These are phyloP conservation scores for Artemisia tridentata DNA, from an alignment of 129 eudicot species.

Conservation along the genomic window DNA sequence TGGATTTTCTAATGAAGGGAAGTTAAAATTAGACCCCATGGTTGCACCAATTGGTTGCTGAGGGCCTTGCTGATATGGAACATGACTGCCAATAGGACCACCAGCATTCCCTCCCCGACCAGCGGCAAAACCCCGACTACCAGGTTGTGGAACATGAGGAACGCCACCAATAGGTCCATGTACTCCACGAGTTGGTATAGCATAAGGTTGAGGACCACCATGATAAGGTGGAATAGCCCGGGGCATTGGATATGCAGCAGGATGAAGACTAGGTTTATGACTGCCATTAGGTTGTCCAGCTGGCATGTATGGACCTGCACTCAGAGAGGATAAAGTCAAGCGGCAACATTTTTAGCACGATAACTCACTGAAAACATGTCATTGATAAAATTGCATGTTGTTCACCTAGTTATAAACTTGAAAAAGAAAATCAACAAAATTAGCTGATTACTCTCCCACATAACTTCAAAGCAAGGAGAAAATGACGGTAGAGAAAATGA, in stretches of 20 bases:
- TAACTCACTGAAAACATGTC: too few species aligned
- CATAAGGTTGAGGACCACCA: slow-evolving; percentile 88
- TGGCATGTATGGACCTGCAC: slow-evolving; percentile 66
- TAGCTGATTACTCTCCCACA: too few species aligned
- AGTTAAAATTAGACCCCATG: slow-evolving; percentile 66
- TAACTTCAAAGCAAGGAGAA: too few species aligned
- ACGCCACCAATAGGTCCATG: slow-evolving; percentile 94
- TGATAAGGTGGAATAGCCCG: slow-evolving; percentile 80
- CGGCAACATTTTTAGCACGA: too few species aligned
- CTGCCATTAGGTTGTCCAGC: slow-evolving; percentile 72
- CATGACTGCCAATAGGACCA: slow-evolving; percentile 30
- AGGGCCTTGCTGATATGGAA: slow-evolving; percentile 46
- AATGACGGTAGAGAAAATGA: not conserved
- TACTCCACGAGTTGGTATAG: slow-evolving; percentile 84
- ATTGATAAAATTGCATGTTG: too few species aligned
- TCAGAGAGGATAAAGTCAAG: not conserved
- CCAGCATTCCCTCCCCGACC: slow-evolving; percentile 71
- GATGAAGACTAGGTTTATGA: slow-evolving; percentile 72
- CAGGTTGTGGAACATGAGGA: slow-evolving; percentile 75
- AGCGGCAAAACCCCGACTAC: slow-evolving; percentile 85
- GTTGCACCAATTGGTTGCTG: slow-evolving; percentile 67
- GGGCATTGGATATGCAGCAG: slow-evolving; percentile 77
- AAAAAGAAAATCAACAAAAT: too few species aligned
- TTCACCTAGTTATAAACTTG: too few species aligned
- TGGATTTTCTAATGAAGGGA: slow-evolving; percentile 67